Base-by-base conservation (phyloP, 768 basidiomycete species). In the Hydnum rufescens region DNA sequence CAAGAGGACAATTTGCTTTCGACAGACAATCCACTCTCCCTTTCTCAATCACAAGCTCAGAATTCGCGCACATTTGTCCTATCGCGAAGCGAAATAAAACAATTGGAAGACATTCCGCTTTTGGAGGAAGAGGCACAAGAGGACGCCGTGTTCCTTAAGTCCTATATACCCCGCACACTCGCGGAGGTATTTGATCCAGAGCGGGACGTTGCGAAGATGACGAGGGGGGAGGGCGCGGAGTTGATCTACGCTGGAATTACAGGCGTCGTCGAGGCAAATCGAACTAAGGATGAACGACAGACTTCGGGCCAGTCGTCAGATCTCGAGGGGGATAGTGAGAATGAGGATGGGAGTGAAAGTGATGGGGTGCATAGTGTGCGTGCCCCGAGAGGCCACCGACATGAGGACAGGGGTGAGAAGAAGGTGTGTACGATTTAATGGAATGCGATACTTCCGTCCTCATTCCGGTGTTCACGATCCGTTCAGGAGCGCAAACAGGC, bases 171-270 rank as follows among this genome's bases (percentile, higher is more conserved):
- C 13, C 78, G 92, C 31, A 80, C 78, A 23, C 67, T 99, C 47
- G 85, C 87, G 57, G 89, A 97, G 61, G 81, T 99, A 4, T 86
- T 81, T 62, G 89, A 97, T 63, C 88, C 92, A 0, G 95, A 99
- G 63, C 74, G 92, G 28, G 93, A 96, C 61, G 80, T 88, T 6
- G 86, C 78, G 32, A 73, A 74, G 19, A 68, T 92, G 42, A 71
- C 71, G 18, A 67, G 75, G 2, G 89, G 89, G 4, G 77, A 82
- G 49, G 78, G 80, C 8, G 66, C 69, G 51, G 73, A 71, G 28
- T 71, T 95, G 34, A 95, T 97, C 52, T 99, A 96, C 60, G 78
- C 81, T 25, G 77, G 83, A 55, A 77, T 87, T 0, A 87, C 92
- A 50, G 88, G 88, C 6, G 67, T 96, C 8, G 64, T 57, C 23